Percentiles rank a stretch among this genome's conserved stretches.
Conservation (phyloP, 1,284 basidiomycete species). For the Trametes sp. region DNA sequence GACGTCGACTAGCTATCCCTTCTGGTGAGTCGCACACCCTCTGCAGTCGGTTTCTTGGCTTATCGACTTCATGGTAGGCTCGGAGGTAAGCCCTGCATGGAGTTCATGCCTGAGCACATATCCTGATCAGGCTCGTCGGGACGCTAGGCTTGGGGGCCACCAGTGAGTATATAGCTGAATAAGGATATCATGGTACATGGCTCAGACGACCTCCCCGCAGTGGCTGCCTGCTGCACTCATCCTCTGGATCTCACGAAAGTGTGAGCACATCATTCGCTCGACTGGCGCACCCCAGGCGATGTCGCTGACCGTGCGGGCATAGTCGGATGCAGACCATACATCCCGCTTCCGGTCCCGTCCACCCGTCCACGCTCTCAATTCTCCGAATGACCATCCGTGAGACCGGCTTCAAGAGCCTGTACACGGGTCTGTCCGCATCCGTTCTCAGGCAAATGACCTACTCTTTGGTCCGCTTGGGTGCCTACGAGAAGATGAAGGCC, state of each 20-base stretch:
- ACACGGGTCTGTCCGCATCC: conserved; percentile 86
- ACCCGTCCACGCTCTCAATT: conserved; percentile 64
- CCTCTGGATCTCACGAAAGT: conserved; percentile 89
- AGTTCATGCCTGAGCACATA: not conserved
- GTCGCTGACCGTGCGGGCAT: conserved; percentile 7
- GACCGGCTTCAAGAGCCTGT: conserved; percentile 76
- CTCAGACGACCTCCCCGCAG: conserved; percentile 47
- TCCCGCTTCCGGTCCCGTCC: conserved; percentile 49
- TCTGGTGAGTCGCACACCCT: conserved; percentile 58
- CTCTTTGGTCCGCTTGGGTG: conserved; percentile 86
- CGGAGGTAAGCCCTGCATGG: conserved; percentile 61
- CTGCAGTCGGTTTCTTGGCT: conserved; percentile 2
- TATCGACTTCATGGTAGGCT: conserved; percentile 54
- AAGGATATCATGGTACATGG: conserved; percentile 10
- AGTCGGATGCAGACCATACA: conserved; percentile 84
- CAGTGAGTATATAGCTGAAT: conserved; percentile 55
- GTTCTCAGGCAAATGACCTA: conserved; percentile 93
- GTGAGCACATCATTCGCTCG: conserved; percentile 56
- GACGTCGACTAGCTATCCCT: conserved; percentile 60
- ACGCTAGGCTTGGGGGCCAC: conserved; percentile 75
- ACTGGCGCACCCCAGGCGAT: no score
- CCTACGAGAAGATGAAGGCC: conserved; percentile 81
- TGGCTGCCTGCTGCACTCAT: conserved; percentile 88
- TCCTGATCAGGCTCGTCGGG: not conserved
- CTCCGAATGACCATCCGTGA: conserved; percentile 64